Percentiles rank a stretch among this genome's conserved stretches.
Evolutionary conservation across 140 eudicot genomes (phyloP).

Genomic region (Erigeron philadelphicus): DNA sequence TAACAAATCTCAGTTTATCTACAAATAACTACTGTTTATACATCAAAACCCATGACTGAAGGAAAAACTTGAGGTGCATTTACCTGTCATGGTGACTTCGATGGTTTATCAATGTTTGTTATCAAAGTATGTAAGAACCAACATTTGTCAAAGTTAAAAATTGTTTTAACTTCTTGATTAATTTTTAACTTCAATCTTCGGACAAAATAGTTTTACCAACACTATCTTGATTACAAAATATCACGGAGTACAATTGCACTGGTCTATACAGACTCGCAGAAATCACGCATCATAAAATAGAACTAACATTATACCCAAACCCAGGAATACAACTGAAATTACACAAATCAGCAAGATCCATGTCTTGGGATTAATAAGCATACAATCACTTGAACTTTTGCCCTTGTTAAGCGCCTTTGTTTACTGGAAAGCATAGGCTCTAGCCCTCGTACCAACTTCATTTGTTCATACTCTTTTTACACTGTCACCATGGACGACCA

Average conservation of each 20-base stretch:
- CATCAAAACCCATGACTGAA: no score
- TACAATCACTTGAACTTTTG: neutral
- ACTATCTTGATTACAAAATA: neutral
- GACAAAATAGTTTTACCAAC: constrained; percentile 2
- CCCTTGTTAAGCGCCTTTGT: neutral
- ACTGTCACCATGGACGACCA: constrained; percentile 62
- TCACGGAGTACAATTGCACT: neutral
- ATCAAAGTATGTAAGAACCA: no score
- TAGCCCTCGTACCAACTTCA: neutral
- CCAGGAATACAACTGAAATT: neutral
- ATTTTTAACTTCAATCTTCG: neutral
- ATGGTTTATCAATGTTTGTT: no score
- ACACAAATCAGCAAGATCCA: neutral
- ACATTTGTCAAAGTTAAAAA: no score
- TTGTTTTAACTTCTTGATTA: neutral
- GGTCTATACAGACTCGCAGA: neutral
- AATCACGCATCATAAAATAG: neutral
- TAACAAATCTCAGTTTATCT: no score
- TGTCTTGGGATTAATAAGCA: neutral
- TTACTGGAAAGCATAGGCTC: neutral
- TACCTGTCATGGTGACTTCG: no score
- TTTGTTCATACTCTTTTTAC: constrained; percentile 31
- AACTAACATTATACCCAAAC: neutral
- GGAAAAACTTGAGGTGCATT: no score
- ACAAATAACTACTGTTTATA: no score